Evolutionary conservation across 345 rosid genomes (phyloP), one percentile per base, ranked within the genome.

Genomic region (Tarenaya hassleriana): DNA sequence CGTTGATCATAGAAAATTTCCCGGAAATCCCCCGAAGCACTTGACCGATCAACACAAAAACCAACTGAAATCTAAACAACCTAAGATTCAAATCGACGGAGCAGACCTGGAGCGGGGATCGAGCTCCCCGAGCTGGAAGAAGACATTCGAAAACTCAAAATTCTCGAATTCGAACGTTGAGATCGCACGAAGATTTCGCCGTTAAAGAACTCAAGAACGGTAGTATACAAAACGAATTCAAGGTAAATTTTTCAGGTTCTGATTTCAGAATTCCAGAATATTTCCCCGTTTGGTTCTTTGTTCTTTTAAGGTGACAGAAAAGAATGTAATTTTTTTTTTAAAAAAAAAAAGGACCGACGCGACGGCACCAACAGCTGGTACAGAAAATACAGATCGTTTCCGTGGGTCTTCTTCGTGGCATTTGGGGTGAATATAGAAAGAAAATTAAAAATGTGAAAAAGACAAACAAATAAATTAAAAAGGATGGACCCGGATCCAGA

Each of bases 51-150:
- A 32, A 57, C 31, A 20, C 12, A 12, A 12, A 20, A 39, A 46
- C 7, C 4, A 10, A 0, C 16, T 10, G 37, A 60, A 20, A 53
- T 15, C 19, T 15, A 15, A 19, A 41, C 49, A 57, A 48, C 18
- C 27, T 38, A 53, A 42, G 20, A 56, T 27, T 60, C 20, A 47
- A 54, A n/a, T n/a, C n/a, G n/a, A n/a, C n/a, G 14, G 48, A 47
- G 38, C n/a, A 17, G 63, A 84, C 98, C 89, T 63, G 92, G 67
- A 15, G 84, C 95, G 1, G 86, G 81, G 59, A 87, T 69, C 42
- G 84, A 75, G 66, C 63, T 70, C 48, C 84, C 82, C 14, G 84
- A 67, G 73, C 87, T 84, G 42, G 95, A 78, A 53, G 89, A 82
- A 69, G 95, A 85, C 95, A 90, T 86, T 60, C 42, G 35, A 60